Percentiles rank a stretch among this genome's conserved stretches.
Evolutionary conservation across 768 basidiomycete genomes (phyloP).

Genomic region (Sporobolomyces roseus): DNA sequence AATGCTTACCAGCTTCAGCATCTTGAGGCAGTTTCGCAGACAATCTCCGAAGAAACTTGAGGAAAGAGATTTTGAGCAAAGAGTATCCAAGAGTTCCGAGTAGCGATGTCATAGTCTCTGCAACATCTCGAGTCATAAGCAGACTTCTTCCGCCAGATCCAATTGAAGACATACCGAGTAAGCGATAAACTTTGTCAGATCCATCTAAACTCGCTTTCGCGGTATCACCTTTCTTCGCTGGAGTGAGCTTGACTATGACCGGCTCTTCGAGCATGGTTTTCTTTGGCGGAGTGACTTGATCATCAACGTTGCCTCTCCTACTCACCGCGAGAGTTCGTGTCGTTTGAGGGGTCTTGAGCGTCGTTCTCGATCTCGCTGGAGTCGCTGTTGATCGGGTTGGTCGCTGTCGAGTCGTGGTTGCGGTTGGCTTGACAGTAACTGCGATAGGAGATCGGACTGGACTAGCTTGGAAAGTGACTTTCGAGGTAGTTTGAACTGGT

Average conservation of each 20-base stretch:
- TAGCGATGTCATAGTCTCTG: conserved; percentile 53
- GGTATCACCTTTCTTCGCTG: neutral
- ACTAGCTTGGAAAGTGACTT: conserved; percentile 6
- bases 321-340: neutral
- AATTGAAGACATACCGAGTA: conserved; percentile 39
- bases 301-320: neutral
- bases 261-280: neutral
- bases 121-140: neutral
- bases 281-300: conserved; percentile 35
- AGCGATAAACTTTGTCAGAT: conserved; percentile 30
- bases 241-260: neutral
- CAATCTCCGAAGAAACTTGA: conserved; percentile 63
- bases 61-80: conserved; percentile 63
- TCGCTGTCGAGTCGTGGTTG: neutral
- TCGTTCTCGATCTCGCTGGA: neutral
- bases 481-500: conserved; percentile 49
- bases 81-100: conserved; percentile 67
- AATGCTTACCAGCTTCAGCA: conserved; percentile 46
- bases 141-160: too few relatives aligned
- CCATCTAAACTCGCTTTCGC: conserved; percentile 17
- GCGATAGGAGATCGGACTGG: conserved; percentile 3
- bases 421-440: neutral
- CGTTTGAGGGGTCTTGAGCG: neutral
- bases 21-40: neutral
- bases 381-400: conserved; percentile 6